A percentile compares a stretch with the other conserved stretches of the same genome.
Conservation (phyloP, 2,329 filamentous ascomycete species). For the Didymella sp. region DNA sequence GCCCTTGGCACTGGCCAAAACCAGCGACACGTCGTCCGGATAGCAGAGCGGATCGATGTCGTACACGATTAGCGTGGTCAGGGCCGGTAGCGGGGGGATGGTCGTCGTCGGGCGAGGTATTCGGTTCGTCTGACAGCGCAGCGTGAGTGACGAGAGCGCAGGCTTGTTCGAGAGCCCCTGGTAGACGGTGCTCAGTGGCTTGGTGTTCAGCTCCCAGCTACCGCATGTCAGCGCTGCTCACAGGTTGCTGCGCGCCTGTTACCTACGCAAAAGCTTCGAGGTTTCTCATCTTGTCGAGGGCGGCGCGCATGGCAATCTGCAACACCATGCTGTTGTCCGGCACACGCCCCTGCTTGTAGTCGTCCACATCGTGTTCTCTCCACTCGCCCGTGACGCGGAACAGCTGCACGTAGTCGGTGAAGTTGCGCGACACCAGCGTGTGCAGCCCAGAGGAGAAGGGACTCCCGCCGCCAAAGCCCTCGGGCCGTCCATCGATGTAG, state of each 20-base stretch:
- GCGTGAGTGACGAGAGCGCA: slow-evolving; percentile 60
- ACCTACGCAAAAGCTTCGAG: slow-evolving; percentile 61
- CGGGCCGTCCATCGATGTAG: slow-evolving; percentile 63
- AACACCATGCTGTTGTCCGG: slow-evolving; percentile 71
- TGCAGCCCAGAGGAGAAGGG: slow-evolving; percentile 70
- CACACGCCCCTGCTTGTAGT: slow-evolving; percentile 65
- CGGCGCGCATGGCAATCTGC: slow-evolving; percentile 65
- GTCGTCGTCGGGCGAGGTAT: slow-evolving; percentile 64
- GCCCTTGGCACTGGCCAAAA: slow-evolving; percentile 62
- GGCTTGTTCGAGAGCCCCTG: slow-evolving; percentile 60
- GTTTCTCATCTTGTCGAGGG: slow-evolving; percentile 64
- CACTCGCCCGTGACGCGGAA: slow-evolving; percentile 63
- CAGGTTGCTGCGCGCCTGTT: no score
- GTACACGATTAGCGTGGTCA: slow-evolving; percentile 61
- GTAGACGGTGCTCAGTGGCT: slow-evolving; percentile 66
- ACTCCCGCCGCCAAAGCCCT: slow-evolving; percentile 68
- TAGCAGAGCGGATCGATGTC: slow-evolving; percentile 70
- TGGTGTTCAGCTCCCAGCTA: slow-evolving; percentile 67
- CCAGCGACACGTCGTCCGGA: slow-evolving; percentile 66
- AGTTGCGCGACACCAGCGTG: slow-evolving; percentile 64
- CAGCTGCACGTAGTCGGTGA: slow-evolving; percentile 60
- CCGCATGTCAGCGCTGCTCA: slow-evolving; percentile 25
- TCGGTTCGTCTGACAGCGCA: slow-evolving; percentile 63
- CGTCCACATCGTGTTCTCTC: slow-evolving; percentile 64
- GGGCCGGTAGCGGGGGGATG: slow-evolving; percentile 64